Evolutionary conservation across 768 basidiomycete species (phyloP).

Genomic region (Termitomyces sp.): DNA sequence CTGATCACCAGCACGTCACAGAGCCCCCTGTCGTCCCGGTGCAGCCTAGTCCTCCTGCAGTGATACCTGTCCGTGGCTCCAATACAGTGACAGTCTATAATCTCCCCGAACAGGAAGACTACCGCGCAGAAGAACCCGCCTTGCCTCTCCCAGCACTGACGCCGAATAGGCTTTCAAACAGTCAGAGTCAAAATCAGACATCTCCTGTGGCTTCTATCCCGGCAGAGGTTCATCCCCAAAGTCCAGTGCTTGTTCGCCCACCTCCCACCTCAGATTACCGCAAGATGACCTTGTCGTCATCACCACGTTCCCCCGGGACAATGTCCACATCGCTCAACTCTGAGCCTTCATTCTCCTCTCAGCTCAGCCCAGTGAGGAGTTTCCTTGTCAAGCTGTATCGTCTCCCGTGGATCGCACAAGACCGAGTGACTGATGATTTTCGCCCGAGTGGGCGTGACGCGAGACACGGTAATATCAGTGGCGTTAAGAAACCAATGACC

Average conservation of each 20-base stretch:
- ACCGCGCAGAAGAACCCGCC: conserved; percentile 1
- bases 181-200: conserved; percentile 2
- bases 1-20: conserved; percentile 20
- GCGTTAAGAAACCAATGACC: conserved; percentile 21
- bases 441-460: conserved; percentile 26
- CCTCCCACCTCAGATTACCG: conserved; percentile 29
- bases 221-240: conserved; percentile 11
- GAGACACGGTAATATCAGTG: conserved; percentile 8
- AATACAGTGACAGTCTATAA: conserved; percentile 15
- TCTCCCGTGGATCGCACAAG: conserved; percentile 42
- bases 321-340: conserved; percentile 20
- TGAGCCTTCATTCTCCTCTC: conserved; percentile 31
- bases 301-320: conserved; percentile 15
- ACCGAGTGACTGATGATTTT: conserved; percentile 41
- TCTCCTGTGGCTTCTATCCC: conserved; percentile 4
- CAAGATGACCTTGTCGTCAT: conserved; percentile 28
- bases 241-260: conserved; percentile 28
- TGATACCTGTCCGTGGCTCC: conserved; percentile 1
- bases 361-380: conserved; percentile 33
- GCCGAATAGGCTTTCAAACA: conserved; percentile 6
- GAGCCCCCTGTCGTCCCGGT: conserved; percentile 14
- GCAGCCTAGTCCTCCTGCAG: conserved; percentile 4
- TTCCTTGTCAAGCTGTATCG: conserved; percentile 35
- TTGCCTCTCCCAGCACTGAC: conserved; percentile 8
- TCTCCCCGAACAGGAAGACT: conserved; percentile 10